Evolutionary conservation across 495 filamentous ascomycete species (phyloP).

Genomic region (Penicillium alfredii): DNA sequence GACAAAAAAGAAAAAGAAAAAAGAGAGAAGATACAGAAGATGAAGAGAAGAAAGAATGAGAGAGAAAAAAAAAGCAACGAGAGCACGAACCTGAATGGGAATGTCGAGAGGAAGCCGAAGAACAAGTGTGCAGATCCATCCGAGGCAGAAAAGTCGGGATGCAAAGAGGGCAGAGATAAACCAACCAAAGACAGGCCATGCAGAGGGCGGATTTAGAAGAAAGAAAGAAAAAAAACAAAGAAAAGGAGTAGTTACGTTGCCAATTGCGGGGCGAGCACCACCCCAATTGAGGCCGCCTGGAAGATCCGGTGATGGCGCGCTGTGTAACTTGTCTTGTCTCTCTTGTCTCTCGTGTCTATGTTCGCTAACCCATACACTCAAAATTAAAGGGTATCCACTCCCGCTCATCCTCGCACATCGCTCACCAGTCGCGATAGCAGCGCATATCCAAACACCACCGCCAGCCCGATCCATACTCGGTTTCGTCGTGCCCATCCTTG

Average conservation of each 20-base stretch:
- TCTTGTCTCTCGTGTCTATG: too few species aligned
- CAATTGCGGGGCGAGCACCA: constrained; percentile 20
- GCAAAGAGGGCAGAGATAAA: constrained; percentile 1
- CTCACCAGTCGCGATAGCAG: constrained; percentile 68
- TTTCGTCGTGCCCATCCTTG: constrained; percentile 74
- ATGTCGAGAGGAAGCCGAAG: constrained; percentile 14
- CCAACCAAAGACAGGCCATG: constrained; percentile 13
- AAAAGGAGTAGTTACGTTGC: constrained; percentile 22
- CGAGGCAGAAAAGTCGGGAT: constrained; percentile 10
- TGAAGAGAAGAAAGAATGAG: constrained; percentile 1
- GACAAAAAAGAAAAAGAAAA: not conserved
- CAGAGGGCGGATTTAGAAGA: constrained; percentile 17
- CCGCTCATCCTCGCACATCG: constrained; percentile 39
- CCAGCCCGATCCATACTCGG: constrained; percentile 64
- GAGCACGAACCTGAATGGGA: constrained; percentile 27
- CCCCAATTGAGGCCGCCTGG: constrained; percentile 17
- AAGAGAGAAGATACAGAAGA: not conserved
- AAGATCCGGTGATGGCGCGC: constrained; percentile 17
- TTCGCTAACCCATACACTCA: too few species aligned
- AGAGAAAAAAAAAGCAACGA: not conserved
- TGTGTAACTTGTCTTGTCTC: constrained; percentile 19
- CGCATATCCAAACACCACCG: constrained; percentile 68
- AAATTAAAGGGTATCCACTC: not conserved
- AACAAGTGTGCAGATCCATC: constrained; percentile 24
- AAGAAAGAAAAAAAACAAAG: too few species aligned